Base-by-base conservation (phyloP, 192 early-diverging fungal species). In the Coemansia sp. region DNA sequence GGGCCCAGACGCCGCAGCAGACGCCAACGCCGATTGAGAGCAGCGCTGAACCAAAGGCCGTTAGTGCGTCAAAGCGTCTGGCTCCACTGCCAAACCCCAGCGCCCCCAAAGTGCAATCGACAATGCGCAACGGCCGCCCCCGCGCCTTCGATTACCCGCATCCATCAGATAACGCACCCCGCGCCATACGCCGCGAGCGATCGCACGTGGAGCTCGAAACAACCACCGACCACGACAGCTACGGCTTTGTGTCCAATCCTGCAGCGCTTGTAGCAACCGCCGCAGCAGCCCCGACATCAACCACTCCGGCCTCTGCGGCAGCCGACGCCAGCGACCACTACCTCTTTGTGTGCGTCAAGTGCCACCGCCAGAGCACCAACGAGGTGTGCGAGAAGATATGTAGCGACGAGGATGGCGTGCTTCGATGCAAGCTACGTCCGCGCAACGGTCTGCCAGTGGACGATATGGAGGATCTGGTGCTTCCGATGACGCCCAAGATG, bases 381-480 rank as follows among this genome's bases (percentile, higher is more conserved):
- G 76, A 83, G 53, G 75, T 78, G 58, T 83, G 81, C 61, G 81
- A 83, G 64, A 78, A 78, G 66, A 73, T 78, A n/a, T 83, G 81
- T 56, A 83, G 81, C 51, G 76, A 83, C 66, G 70, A 75, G 69
- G 76, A 78, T 41, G 81, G 76, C 24, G 81, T 78, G 51, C 56
- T 78, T 38, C 72, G 81, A 21, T 78, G 76, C 69, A 83, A 76
- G 67, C 72, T 83, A 41, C 72, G 73, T 1, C 71, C 79, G 46
- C 67, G 79, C 33, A 71, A 74, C 60, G 71, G 74, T 14, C 74
- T 69, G 62, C 35, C 69, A 1, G 45, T 83, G 14, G 81, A 78
- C 66, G 81, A 83, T 26, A 65, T 83, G 64, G 80, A 83, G 71
- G 81, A 83, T 35, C 66, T 83, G 68, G 76, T 83, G 7, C 60